A percentile compares a stretch with the other conserved stretches of the same genome.
These are phyloP conservation scores for Globisporangium paroecandrum DNA, from an alignment of 352 stramenopile genomes.

Conservation along the genomic window DNA sequence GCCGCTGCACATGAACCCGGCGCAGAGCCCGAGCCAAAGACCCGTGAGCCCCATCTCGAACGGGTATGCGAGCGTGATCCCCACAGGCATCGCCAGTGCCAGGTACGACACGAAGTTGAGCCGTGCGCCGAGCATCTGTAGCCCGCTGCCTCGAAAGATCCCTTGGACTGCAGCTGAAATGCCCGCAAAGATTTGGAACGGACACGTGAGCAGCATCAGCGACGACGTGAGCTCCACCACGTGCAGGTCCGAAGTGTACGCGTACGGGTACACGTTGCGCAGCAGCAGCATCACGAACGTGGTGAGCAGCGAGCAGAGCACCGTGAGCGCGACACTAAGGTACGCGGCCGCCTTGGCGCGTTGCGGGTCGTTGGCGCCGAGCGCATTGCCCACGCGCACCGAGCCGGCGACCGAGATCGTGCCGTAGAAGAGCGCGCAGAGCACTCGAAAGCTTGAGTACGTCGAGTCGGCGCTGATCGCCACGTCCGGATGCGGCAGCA, in stretches of 20 bases:
- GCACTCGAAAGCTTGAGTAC: slow-evolving; percentile 69
- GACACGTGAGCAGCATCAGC: slow-evolving; percentile 66
- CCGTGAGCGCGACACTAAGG: slow-evolving; percentile 45
- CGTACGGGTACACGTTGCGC: slow-evolving; percentile 50
- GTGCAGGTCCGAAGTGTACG: slow-evolving; percentile 53
- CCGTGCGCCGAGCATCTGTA: slow-evolving; percentile 74
- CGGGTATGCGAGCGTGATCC: slow-evolving; percentile 65
- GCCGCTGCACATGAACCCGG: slow-evolving; percentile 59
- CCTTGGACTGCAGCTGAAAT: slow-evolving; percentile 69
- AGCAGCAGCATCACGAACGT: slow-evolving; percentile 58
- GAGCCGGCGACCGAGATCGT: slow-evolving; percentile 67
- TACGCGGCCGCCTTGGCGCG: slow-evolving; percentile 69
- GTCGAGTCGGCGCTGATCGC: slow-evolving; percentile 84
- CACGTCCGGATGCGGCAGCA: slow-evolving; percentile 71
- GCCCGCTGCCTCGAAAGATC: slow-evolving; percentile 75
- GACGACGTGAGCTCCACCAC: slow-evolving; percentile 51
- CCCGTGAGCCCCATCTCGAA: slow-evolving; percentile 62
- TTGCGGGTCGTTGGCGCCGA: slow-evolving; percentile 76
- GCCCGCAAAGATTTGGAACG: slow-evolving; percentile 82
- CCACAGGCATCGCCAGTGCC: slow-evolving; percentile 72
- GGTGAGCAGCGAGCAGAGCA: slow-evolving; percentile 39
- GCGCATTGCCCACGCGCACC: slow-evolving; percentile 80
- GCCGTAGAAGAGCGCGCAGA: slow-evolving; percentile 72
- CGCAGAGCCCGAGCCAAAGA: slow-evolving; percentile 79
- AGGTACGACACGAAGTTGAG: slow-evolving; percentile 89